A percentile compares a stretch with the other conserved stretches of the same genome.
Conservation (phyloP, 2,329 filamentous ascomycete species). For the Beauveria sp. region DNA sequence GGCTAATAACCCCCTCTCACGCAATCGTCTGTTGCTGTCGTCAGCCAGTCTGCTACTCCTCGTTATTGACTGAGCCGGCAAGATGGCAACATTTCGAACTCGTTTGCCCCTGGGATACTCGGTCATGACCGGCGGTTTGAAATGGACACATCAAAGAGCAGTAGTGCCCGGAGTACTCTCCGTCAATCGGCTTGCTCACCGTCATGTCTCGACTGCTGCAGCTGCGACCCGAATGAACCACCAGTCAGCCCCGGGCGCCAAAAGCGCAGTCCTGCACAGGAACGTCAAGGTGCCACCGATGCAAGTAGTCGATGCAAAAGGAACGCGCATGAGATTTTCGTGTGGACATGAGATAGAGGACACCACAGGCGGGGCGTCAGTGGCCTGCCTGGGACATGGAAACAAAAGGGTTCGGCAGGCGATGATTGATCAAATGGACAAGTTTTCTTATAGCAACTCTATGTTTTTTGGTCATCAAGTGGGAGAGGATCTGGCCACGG, state of each 20-base stretch:
- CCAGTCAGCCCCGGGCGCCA: not conserved
- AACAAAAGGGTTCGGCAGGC: conserved; percentile 27
- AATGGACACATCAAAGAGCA: not conserved
- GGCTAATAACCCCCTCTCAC: not conserved
- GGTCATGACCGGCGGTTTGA: too few species aligned
- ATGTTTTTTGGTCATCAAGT: conserved; percentile 18
- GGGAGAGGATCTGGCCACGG: conserved; percentile 16
- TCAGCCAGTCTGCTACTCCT: not conserved
- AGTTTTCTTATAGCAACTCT: conserved; percentile 12
- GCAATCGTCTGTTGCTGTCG: not conserved
- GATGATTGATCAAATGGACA: conserved; percentile 19
- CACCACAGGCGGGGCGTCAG: conserved; percentile 4
- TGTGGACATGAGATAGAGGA: conserved; percentile 4
- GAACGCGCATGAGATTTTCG: not conserved
- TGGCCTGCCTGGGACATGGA: conserved; percentile 5
- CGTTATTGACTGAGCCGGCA: not conserved
- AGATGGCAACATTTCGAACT: not conserved
- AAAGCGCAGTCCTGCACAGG: conserved; percentile 4
- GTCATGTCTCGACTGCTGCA: not conserved
- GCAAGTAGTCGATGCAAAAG: conserved; percentile 36
- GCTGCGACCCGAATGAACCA: not conserved
- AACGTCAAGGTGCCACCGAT: not conserved
- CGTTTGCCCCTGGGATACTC: not conserved
- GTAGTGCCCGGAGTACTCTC: not conserved
- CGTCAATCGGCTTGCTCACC: not conserved